These are phyloP conservation scores for Polyporus arcularius DNA, from an alignment of 768 basidiomycete species.

Conservation along the genomic window DNA sequence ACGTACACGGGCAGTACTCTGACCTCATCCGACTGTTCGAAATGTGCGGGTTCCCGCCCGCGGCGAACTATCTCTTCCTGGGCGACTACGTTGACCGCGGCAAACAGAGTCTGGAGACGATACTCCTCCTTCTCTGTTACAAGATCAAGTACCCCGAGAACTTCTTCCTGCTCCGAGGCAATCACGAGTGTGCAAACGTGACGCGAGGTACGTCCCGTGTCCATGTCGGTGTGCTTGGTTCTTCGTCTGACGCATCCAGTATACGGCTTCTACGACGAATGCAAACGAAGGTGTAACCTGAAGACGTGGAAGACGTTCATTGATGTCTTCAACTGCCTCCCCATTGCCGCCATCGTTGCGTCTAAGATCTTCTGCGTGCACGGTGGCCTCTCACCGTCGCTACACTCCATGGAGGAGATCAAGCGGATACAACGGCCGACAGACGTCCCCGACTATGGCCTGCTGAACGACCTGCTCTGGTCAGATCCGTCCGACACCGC, in stretches of 20 bases:
- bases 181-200: conserved; percentile 99
- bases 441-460: conserved; percentile 97
- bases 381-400: conserved; percentile 89
- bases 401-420: conserved; percentile 98
- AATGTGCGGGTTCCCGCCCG: conserved; percentile 99
- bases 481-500: conserved; percentile 98
- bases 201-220: conserved; percentile 78
- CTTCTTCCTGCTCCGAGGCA: conserved; percentile 96
- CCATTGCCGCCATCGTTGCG: conserved; percentile 97
- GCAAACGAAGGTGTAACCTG: conserved; percentile 98
- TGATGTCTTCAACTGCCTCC: conserved; percentile 99
- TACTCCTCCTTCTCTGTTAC: conserved; percentile 94
- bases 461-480: conserved; percentile 97
- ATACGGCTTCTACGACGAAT: conserved; percentile 99
- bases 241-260: conserved; percentile 49
- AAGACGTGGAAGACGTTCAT: conserved; percentile 99
- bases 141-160: conserved; percentile 99
- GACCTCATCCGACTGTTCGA: conserved; percentile 98
- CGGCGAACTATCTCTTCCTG: conserved; percentile 96
- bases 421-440: conserved; percentile 97
- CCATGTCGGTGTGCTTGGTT: not conserved
- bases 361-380: conserved; percentile 99
- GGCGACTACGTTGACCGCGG: conserved; percentile 99
- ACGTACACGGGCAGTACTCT: conserved; percentile 98
- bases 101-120: conserved; percentile 98